Conservation (phyloP, 345 rosid genomes). For the Populus nigra region DNA sequence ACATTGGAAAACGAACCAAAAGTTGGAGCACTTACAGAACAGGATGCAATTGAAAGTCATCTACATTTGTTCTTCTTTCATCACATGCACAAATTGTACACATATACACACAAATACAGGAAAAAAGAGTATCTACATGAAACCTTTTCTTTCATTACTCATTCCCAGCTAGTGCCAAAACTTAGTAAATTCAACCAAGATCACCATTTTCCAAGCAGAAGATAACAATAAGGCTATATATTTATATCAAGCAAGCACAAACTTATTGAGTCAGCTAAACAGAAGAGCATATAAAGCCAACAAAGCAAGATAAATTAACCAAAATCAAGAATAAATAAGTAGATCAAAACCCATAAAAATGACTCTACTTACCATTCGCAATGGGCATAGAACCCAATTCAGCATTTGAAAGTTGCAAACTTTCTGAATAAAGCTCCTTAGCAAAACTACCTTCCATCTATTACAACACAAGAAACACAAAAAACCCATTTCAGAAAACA, state of each 20-base stretch:
- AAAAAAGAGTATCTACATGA: not conserved
- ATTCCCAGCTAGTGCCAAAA: not conserved
- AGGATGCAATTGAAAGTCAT: not conserved
- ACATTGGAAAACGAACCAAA: not conserved
- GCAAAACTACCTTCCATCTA: constrained; percentile 46
- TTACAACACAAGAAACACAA: not conserved
- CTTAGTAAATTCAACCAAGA: not conserved
- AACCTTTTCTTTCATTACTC: not conserved
- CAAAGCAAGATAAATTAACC: not conserved
- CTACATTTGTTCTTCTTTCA: not conserved
- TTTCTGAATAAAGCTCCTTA: constrained; percentile 52
- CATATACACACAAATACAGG: not conserved
- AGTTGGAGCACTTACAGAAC: not conserved
- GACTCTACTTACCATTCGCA: constrained; percentile 2
- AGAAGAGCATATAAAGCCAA: not conserved
- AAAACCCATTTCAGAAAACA: not conserved
- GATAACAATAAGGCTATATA: no score
- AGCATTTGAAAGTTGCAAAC: constrained; percentile 31
- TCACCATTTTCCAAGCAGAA: not conserved
- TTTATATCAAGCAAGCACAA: not conserved
- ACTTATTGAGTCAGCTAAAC: not conserved
- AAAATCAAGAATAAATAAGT: not conserved
- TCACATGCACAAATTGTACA: not conserved
- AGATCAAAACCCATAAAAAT: not conserved
- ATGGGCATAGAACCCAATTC: constrained; percentile 21